Evolutionary conservation across 2,329 filamentous ascomycete species (phyloP).

Genomic region (Lecanoromycetidae sp.): DNA sequence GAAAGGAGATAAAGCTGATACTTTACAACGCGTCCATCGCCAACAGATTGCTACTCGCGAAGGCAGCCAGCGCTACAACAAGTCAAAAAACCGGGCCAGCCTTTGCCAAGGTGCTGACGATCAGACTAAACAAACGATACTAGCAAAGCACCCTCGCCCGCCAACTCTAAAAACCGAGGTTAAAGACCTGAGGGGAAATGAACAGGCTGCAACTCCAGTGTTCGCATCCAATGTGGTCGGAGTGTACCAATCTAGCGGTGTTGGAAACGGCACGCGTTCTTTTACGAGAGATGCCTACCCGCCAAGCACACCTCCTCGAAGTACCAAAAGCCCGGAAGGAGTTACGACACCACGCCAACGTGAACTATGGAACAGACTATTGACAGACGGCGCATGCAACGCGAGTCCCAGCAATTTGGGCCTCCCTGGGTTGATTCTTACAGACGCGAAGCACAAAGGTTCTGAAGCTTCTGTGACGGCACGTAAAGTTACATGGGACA

Average conservation of each 20-base stretch:
- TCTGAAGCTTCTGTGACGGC: not conserved
- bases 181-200: too few species aligned
- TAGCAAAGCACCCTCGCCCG: too few species aligned
- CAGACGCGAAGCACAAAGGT: not conserved
- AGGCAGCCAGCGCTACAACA: too few species aligned
- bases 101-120: too few species aligned
- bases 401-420: slow-evolving; percentile 8
- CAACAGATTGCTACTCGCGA: too few species aligned
- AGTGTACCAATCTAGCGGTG: too few species aligned
- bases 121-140: too few species aligned
- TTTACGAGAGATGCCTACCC: not conserved
- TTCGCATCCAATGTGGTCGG: too few species aligned
- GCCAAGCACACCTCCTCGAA: slow-evolving; percentile 2
- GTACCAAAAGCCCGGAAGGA: not conserved
- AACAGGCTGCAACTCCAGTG: too few species aligned
- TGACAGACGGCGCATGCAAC: slow-evolving; percentile 3
- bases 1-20: not conserved
- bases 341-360: slow-evolving; percentile 16
- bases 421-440: not conserved
- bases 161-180: too few species aligned
- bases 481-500: not conserved
- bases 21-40: too few species aligned
- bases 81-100: too few species aligned
- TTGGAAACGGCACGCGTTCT: not conserved
- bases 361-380: slow-evolving; percentile 16